Conservation (phyloP, 2,329 filamentous ascomycete species). For the Dendrostoma leiphaemia region DNA sequence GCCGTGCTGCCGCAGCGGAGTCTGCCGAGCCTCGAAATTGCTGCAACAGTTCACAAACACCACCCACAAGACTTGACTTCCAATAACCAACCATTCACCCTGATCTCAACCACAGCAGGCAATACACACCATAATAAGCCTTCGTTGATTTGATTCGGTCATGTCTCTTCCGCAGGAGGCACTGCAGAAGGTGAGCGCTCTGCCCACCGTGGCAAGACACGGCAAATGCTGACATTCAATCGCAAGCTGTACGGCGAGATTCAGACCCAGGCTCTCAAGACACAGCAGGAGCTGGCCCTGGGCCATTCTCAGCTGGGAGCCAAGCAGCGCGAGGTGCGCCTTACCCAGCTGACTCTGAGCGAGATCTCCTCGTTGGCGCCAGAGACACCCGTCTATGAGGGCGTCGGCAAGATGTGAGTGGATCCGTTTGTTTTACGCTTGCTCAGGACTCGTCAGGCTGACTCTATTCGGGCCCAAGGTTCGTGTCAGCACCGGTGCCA, state of each 20-base stretch:
- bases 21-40: too few species aligned
- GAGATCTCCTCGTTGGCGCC: constrained; percentile 76
- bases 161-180: constrained; percentile 95
- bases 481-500: constrained; percentile 72
- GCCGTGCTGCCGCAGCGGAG: too few species aligned
- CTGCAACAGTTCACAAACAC: too few species aligned
- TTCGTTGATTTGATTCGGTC: constrained; percentile 16
- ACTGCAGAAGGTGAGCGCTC: constrained; percentile 73
- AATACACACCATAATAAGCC: too few species aligned
- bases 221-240: not conserved
- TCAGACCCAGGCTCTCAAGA: constrained; percentile 80
- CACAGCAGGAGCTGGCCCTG: constrained; percentile 88
- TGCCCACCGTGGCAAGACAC: not conserved
- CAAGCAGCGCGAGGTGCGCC: constrained; percentile 85
- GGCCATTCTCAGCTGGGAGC: constrained; percentile 79
- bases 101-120: too few species aligned
- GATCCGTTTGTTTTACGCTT: not conserved
- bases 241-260: constrained; percentile 91
- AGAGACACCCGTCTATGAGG: constrained; percentile 84
- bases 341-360: constrained; percentile 81
- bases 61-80: too few species aligned
- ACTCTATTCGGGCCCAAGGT: constrained; percentile 57
- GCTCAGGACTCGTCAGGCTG: not conserved
- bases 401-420: constrained; percentile 91
- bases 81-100: too few species aligned